Evolutionary conservation across 352 stramenopile species (phyloP), one percentile per base, ranked within the genome.

Genomic region (Paralagenidium karlingii): DNA sequence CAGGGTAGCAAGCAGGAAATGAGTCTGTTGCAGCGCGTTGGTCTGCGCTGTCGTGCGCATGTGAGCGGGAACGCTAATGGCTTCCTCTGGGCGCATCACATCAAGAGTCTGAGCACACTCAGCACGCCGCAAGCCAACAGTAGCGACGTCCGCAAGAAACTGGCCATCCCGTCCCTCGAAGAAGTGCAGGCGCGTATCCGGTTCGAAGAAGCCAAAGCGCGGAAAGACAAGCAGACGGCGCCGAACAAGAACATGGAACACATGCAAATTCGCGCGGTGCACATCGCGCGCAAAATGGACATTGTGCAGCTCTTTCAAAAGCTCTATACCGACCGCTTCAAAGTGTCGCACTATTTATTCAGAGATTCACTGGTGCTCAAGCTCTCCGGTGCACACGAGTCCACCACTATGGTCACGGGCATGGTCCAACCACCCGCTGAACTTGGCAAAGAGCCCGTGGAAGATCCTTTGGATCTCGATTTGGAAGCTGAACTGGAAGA

Each of bases 241-340:
- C 16, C 30, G 8, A 22, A 36, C 7, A 80, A 76, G 51, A 53
- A 46, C 38, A 54, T 86, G 33, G 66, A 82, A 38, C 71, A 85
- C 55, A 86, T 86, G 76, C 69, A 67, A 10, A 86, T 90, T 29
- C 68, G 75, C 34, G 76, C 79, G 12, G 70, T 90, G 34, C 76
- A 90, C 47, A 53, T 89, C 31, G 76, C 76, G 19, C 73, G 75
- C 26, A 86, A 88, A 57, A 87, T 90, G 65, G 74, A 93, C 57
- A 85, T 89, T 40, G 57, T 77, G 24, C 61, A 59, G 25, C 70
- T 93, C 43, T 93, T 90, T 54, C 64, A 86, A 59, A 85, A 84
- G 49, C 63, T 90, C 25, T 93, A 87, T 55, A 86, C 73, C 26
- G 73, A 91, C 46, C 56, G 71, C 26, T 84, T 80, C 55, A 85